phyloP scores from a whole-genome alignment of 2,329 filamentous ascomycete genomes.

The Dactylonectria macrodidyma region DNA sequence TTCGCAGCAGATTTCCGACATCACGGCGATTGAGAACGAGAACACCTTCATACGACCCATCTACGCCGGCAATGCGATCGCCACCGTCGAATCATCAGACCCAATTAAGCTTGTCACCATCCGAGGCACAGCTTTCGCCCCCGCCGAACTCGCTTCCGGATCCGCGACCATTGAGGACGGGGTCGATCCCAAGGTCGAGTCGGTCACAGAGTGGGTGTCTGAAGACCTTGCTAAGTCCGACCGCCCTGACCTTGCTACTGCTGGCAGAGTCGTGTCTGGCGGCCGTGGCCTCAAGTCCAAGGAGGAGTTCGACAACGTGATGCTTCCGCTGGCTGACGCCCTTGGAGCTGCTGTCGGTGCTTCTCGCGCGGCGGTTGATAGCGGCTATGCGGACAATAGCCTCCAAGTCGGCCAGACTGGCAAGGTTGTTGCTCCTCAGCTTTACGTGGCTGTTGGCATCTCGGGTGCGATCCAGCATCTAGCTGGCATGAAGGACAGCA shows the following conservation, averaged over 20 bases:
- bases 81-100: slow-evolving; percentile 93
- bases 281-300: slow-evolving; percentile 97
- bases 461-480: slow-evolving; percentile 98
- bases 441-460: slow-evolving; percentile 96
- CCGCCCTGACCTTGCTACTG: slow-evolving; percentile 93
- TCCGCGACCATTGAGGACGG: slow-evolving; percentile 86
- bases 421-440: slow-evolving; percentile 96
- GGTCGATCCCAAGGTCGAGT: slow-evolving; percentile 83
- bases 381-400: slow-evolving; percentile 98
- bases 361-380: slow-evolving; percentile 94
- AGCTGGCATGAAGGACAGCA: slow-evolving; percentile 99
- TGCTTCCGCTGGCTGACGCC: slow-evolving; percentile 92
- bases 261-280: slow-evolving; percentile 90
- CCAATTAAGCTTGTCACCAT: slow-evolving; percentile 91
- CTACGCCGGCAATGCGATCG: slow-evolving; percentile 97
- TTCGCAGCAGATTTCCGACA: slow-evolving; percentile 93
- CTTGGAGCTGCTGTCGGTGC: slow-evolving; percentile 97
- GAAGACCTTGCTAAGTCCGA: slow-evolving; percentile 95
- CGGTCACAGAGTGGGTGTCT: slow-evolving; percentile 88
- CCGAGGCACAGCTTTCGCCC: slow-evolving; percentile 91
- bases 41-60: slow-evolving; percentile 97
- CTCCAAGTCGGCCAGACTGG: slow-evolving; percentile 98
- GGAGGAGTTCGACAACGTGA: slow-evolving; percentile 95
- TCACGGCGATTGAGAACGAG: slow-evolving; percentile 88
- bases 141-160: slow-evolving; percentile 79